These are phyloP conservation scores for Cyclotella choctawhatcheeana DNA, from an alignment of 108 stramenopile genomes.

Conservation along the genomic window DNA sequence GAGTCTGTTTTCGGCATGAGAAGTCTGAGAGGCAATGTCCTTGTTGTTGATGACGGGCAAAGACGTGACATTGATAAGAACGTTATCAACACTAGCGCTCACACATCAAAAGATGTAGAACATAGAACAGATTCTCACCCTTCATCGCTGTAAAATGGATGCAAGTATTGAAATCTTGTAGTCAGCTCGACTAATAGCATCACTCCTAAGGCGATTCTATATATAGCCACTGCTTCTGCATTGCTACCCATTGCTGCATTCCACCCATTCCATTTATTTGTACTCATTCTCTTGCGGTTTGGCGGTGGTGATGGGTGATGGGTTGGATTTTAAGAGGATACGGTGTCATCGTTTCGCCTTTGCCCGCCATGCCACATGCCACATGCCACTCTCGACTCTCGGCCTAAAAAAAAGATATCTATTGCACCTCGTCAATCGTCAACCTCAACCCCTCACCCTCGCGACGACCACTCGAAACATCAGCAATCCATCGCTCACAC, in stretches of 20 bases:
- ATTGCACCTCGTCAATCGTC: too few relatives aligned
- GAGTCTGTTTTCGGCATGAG: conserved; percentile 71
- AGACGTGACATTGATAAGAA: too few relatives aligned
- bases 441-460: too few relatives aligned
- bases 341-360: too few relatives aligned
- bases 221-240: conserved; percentile 65
- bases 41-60: conserved; percentile 3
- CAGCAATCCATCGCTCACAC: too few relatives aligned
- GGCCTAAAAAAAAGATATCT: too few relatives aligned
- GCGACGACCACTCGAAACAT: too few relatives aligned
- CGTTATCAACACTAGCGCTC: not conserved
- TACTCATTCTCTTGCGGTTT: too few relatives aligned
- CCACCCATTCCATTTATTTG: conserved; percentile 41
- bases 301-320: too few relatives aligned
- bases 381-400: too few relatives aligned
- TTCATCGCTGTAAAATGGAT: conserved; percentile 80
- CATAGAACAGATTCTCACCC: conserved; percentile 51
- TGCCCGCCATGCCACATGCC: too few relatives aligned
- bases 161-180: conserved; percentile 77
- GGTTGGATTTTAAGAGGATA: too few relatives aligned
- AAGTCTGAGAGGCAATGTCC: conserved; percentile 72
- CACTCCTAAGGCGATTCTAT: conserved; percentile 71
- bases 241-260: conserved; percentile 56
- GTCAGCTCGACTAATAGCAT: conserved; percentile 65
- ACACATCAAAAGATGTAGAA: not conserved